Evolutionary conservation across 2,329 filamentous ascomycete species (phyloP), one percentile per base, ranked within the genome.

Genomic region (Trichoderma guizhouense): DNA sequence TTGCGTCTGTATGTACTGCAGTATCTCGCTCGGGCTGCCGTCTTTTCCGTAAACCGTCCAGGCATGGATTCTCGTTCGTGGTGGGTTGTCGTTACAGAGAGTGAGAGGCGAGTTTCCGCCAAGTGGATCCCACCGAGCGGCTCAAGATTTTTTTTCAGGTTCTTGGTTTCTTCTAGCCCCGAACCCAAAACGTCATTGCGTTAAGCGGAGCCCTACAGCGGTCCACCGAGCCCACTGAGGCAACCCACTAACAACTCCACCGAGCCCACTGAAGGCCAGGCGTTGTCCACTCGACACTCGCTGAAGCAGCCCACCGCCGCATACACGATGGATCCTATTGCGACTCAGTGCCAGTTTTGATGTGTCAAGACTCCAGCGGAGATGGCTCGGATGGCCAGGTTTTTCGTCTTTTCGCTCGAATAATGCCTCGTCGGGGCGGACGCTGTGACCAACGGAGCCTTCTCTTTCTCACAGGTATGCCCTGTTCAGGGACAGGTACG

Each of bases 291-390:
- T 71, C 18, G 39, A 55, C 8, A 12, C 60, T 43, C 60, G 57
- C 62, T 57, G 71, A 60, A 71, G 34, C 43, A 69, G 18, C 47
- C 51, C 51, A 57, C 63, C 47, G 43, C 51, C 28, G 63, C 51
- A 58, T 47, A 43, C 60, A 39, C 18, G 60, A 71, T 71, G 68
- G 68, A 64, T 39, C 68, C 58, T 34, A 47, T 21, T 60, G 68
- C 68, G 57, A 72, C 57, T 63, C 43, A 62, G 57, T 55, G 67
- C 39, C 73, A 73, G 66, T 75, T 74, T 73, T 65, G 43, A 74
- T 73, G 74, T 75, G 74, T 74, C 74, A 75, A 72, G 34, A 57
- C 26, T 36, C 61, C 68, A 69, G 18, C 28, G 43, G 43, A 43
- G 47, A 62, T 65, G 72, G 65, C 74, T 63, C 69, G 55, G 55